Evolutionary conservation across 2,329 filamentous ascomycete species (phyloP).

Genomic region (Fusarium sublunatum): DNA sequence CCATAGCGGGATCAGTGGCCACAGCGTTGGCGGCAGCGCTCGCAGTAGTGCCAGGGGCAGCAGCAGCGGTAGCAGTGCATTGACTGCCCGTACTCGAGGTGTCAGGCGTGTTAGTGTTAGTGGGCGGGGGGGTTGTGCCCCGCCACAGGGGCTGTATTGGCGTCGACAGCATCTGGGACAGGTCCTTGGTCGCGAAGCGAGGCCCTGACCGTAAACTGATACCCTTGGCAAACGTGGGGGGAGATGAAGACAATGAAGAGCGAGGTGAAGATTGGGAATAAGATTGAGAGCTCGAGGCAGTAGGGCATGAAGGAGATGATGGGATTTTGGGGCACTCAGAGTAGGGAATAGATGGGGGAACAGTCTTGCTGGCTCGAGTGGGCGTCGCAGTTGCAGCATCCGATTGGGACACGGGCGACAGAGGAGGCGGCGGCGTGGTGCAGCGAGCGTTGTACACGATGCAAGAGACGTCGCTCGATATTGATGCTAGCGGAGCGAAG

Average conservation of each 20-base stretch:
- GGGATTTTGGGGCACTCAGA: constrained; percentile 30
- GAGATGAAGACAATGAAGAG: constrained; percentile 41
- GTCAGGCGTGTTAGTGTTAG: constrained; percentile 28
- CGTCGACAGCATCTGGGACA: constrained; percentile 44
- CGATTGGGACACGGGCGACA: constrained; percentile 31
- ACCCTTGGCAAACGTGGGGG: constrained; percentile 45
- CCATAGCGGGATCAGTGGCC: constrained; percentile 34
- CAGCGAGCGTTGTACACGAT: constrained; percentile 43
- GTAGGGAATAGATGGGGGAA: constrained; percentile 29
- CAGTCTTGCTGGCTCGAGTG: constrained; percentile 31
- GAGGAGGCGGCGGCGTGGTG: constrained; percentile 37
- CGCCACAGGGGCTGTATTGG: constrained; percentile 44
- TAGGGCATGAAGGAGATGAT: constrained; percentile 28
- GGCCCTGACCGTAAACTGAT: constrained; percentile 46
- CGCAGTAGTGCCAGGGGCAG: constrained; percentile 30
- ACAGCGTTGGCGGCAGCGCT: constrained; percentile 36
- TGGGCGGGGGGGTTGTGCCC: constrained; percentile 34
- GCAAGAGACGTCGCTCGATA: constrained; percentile 35
- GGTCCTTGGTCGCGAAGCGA: constrained; percentile 37
- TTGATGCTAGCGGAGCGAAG: constrained; percentile 38
- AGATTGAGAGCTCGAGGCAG: constrained; percentile 11
- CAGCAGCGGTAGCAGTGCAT: constrained; percentile 24
- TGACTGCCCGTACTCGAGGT: constrained; percentile 27
- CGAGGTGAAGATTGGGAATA: constrained; percentile 39
- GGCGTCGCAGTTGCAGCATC: constrained; percentile 33